Percentiles rank a stretch among this genome's conserved stretches.
phyloP scores from a whole-genome alignment of 2,329 filamentous ascomycete genomes.

The Camillea tinctor region DNA sequence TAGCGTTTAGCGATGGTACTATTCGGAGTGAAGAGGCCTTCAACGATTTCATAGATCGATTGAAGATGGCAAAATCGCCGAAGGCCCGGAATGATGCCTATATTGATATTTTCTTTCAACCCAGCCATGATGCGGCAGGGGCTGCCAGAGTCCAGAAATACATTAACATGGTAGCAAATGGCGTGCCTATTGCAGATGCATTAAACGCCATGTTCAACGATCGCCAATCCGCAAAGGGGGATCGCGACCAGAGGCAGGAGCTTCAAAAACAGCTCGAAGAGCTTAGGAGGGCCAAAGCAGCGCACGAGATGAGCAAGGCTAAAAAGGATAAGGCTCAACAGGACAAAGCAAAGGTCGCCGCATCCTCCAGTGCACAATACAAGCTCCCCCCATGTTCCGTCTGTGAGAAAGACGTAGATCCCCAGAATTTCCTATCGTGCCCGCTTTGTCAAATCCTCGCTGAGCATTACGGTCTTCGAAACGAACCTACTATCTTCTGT shows the following conservation, averaged over 20 bases:
- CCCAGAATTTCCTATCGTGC: slow-evolving; percentile 41
- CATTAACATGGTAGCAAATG: slow-evolving; percentile 37
- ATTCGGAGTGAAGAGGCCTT: slow-evolving; percentile 28
- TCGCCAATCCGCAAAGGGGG: slow-evolving; percentile 26
- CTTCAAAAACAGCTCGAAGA: slow-evolving; percentile 43
- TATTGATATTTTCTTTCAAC: slow-evolving; percentile 42
- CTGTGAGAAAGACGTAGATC: slow-evolving; percentile 37
- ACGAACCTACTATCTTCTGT: slow-evolving; percentile 44
- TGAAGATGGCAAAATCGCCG: slow-evolving; percentile 32
- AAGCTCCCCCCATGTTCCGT: slow-evolving; percentile 40
- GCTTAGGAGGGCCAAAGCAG: slow-evolving; percentile 46
- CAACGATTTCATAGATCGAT: slow-evolving; percentile 31
- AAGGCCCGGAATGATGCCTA: slow-evolving; percentile 40
- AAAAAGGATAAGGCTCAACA: slow-evolving; percentile 36
- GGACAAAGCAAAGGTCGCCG: slow-evolving; percentile 41
- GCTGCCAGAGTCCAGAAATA: slow-evolving; percentile 36
- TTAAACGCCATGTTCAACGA: slow-evolving; percentile 34
- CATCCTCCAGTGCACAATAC: slow-evolving; percentile 32
- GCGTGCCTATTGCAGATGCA: slow-evolving; percentile 29
- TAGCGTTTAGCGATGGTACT: slow-evolving; percentile 21
- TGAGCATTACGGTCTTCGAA: slow-evolving; percentile 35
- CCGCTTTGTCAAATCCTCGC: slow-evolving; percentile 44
- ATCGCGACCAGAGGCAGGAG: slow-evolving; percentile 38
- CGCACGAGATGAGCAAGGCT: slow-evolving; percentile 33
- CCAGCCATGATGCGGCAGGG: slow-evolving; percentile 33